Percentiles rank a stretch among this genome's conserved stretches.
phyloP scores from a whole-genome alignment of 2,329 filamentous ascomycete genomes.

The Plenodomus tracheiphilus region DNA sequence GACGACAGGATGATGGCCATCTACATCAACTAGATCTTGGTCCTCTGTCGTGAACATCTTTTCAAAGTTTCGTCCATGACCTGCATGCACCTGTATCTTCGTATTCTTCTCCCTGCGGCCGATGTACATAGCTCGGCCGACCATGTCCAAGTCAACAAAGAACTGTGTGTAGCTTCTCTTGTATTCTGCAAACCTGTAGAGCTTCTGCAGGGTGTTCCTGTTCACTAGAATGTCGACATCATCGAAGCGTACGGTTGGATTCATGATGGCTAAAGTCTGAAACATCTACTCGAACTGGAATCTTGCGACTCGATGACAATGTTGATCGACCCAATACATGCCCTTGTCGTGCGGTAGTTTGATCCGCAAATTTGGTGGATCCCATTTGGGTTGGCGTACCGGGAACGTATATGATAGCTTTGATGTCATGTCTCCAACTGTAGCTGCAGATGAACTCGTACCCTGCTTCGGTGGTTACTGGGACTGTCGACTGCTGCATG shows the following conservation, averaged over 20 bases:
- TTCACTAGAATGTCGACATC: no score
- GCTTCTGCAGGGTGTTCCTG: no score
- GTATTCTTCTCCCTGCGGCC: no score
- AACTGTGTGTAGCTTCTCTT: no score
- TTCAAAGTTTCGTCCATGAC: no score
- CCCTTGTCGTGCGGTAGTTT: conserved; percentile 1
- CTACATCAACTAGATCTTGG: not conserved
- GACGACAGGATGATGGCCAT: conserved; percentile 3
- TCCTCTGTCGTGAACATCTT: not conserved
- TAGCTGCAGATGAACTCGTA: conserved; percentile 12
- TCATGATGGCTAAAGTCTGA: no score
- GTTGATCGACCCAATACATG: conserved; percentile 3
- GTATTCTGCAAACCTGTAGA: no score
- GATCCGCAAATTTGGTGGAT: not conserved
- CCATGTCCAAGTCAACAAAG: no score
- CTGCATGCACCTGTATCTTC: no score
- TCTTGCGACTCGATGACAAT: not conserved
- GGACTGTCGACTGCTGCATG: not conserved
- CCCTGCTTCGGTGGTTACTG: not conserved
- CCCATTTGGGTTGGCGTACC: conserved; percentile 2
- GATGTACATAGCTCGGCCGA: no score
- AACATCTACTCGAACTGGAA: no score
- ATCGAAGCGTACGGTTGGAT: no score
- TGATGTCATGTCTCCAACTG: conserved; percentile 2
- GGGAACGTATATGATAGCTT: conserved; percentile 6